Base-by-base conservation (phyloP, 306 rosid genomes). In the Rosa persica region DNA sequence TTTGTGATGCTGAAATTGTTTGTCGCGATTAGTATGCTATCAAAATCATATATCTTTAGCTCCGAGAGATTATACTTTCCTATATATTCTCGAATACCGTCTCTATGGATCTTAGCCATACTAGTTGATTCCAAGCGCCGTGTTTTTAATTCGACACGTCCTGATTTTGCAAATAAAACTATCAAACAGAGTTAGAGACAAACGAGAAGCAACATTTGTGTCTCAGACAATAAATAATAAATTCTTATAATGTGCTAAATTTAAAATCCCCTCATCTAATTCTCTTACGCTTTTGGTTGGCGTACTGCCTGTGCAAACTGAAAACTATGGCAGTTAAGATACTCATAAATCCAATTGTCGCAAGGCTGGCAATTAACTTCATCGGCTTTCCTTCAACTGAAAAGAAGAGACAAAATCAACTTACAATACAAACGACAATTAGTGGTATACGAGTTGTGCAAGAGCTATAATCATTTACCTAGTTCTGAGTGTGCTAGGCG, bases 361-460 rank as follows among this genome's bases (percentile, higher is more conserved):
- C 2, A 5, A 83, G 39, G 76, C 10, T 62, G 43, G 75, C 44
- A 46, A 83, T 64, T 16, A 49, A 16, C 65, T 70, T 75, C 4
- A 9, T 43, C 8, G 51, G 66, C 27, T 74, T 27, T 22, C 67
- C 42, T 67, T 23, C 64, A 36, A 1, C 79, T 74, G 64, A 44
- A 20, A 1, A 17, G 3, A 20, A 19, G 3, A 17, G 60, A 12
- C n/a, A 19, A 20, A 4, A 48, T 70, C 22, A 1, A 55, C 5
- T 1, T 60, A 10, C 4, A 22, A 55, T 10, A 10, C 36, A 19
- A 1, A 16, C 20, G 11, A 73, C 17, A 54, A 10, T 0, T 9
- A 54, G 13, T 10, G 11, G 34, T 49, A 34, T 11, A 19, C 8
- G 12, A 42, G 52, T 68, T 30, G 55, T 6, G 48, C 5, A 57